Evolutionary conservation across 164 flowering plant species (phyloP), one percentile per base, ranked within the genome.

Genomic region (Sextonia rubra): DNA sequence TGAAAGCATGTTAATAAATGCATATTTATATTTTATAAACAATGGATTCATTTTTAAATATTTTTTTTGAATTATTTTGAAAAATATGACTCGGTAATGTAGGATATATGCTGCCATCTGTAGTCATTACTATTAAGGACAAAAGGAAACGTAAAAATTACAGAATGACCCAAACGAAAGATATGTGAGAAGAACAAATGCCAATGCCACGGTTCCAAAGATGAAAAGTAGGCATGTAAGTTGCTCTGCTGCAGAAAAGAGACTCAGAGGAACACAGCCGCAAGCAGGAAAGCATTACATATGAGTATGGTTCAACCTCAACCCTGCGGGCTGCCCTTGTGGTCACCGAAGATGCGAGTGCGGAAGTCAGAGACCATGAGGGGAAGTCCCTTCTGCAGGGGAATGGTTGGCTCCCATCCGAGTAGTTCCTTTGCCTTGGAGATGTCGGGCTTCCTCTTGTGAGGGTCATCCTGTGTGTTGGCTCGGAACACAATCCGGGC

Each of bases 361-460:
- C 92, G 77, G 81, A 94, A 94, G 70, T 94, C 98, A 0, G 83
- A 55, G 26, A 94, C 97, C 98, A 94, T 94, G 32, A 84, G 82
- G 24, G 98, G 98, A 5, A 94, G 91, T 62, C 98, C 98, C 74
- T 94, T 78, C 18, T 85, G 88, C 0, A 94, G 90, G 0, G 95
- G 22, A 0, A 94, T 81, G 74, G 84, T 86, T 9, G 98, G 98
- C 71, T 92, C 88, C 98, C 98, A 94, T 6, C 91, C 91, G 7
- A 94, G 94, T 2, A 80, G 79, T 22, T 89, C 97, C 74, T 90
- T 94, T 0, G 98, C 98, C 82, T 76, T 92, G 22, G 89, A 60
- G 82, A 94, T 94, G 76, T 94, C 97, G 0, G 98, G 98, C 77
- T 94, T 94, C 85, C 98, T 87, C 91, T 88, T 94, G 89, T 94